phyloP scores from a whole-genome alignment of 2,329 filamentous ascomycete genomes.

The Clarireedia hainanense region DNA sequence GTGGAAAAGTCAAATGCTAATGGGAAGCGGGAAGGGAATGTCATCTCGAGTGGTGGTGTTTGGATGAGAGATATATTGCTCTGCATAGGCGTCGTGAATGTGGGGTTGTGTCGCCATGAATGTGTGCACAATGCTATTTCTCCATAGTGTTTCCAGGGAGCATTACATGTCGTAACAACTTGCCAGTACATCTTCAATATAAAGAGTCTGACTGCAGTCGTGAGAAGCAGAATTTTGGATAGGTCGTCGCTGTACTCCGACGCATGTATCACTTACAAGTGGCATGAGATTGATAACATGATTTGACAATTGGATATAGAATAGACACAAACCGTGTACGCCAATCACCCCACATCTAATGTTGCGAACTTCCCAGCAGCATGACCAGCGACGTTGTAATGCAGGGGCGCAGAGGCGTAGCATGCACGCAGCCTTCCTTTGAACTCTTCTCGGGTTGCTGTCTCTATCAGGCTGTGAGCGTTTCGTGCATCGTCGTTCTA shows the following conservation, averaged over 20 bases:
- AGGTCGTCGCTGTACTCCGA: slow-evolving; percentile 1
- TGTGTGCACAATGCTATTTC: neutral
- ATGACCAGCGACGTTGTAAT: slow-evolving; percentile 7
- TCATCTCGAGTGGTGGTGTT: neutral
- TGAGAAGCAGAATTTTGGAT: neutral
- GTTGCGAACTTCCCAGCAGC: slow-evolving; percentile 1
- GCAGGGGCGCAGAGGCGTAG: slow-evolving; percentile 6
- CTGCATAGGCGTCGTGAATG: neutral
- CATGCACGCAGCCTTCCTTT: slow-evolving; percentile 4
- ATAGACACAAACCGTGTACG: slow-evolving; percentile 6
- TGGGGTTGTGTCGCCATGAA: neutral
- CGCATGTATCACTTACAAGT: neutral
- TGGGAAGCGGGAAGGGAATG: neutral
- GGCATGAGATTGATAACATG: slow-evolving; percentile 4
- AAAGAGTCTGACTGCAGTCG: neutral
- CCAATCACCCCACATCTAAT: slow-evolving; percentile 4
- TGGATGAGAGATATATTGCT: slow-evolving; percentile 7
- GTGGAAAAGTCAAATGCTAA: neutral
- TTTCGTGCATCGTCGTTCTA: slow-evolving; percentile 3
- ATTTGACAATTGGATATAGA: slow-evolving; percentile 6
- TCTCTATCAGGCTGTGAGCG: slow-evolving; percentile 3
- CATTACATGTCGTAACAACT: slow-evolving; percentile 2
- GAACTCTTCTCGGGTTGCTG: neutral
- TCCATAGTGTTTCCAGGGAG: neutral
- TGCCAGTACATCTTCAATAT: neutral